Percentiles rank a stretch among this genome's conserved stretches.
phyloP scores from a whole-genome alignment of 345 rosid species.

The Rhizophora apiculata region DNA sequence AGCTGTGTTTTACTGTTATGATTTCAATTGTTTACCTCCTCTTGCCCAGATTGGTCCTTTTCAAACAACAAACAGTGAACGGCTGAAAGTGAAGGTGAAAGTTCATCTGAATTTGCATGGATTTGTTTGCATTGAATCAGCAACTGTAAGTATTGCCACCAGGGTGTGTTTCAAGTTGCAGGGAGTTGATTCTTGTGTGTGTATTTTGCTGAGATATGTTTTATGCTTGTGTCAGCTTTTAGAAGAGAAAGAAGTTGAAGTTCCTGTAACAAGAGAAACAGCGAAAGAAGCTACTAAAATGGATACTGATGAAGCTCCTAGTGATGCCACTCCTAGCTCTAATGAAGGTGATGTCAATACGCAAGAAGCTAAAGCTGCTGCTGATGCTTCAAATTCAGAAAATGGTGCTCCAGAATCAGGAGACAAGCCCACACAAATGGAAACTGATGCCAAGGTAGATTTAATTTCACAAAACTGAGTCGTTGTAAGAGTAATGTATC shows the following conservation, averaged over 20 bases:
- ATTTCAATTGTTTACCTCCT: not conserved
- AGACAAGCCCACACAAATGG: constrained; percentile 80
- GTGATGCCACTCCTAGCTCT: constrained; percentile 44
- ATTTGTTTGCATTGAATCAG: constrained; percentile 66
- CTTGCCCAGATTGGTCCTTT: constrained; percentile 76
- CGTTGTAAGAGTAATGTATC: not conserved
- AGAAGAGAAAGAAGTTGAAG: constrained; percentile 90
- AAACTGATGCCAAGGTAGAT: constrained; percentile 65
- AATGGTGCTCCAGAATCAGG: constrained; percentile 75
- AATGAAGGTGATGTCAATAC: constrained; percentile 66
- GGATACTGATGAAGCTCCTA: constrained; percentile 69
- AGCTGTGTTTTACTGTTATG: too few relatives aligned
- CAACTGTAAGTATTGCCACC: constrained; percentile 48
- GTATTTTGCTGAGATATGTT: not conserved
- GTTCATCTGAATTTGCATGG: constrained; percentile 77
- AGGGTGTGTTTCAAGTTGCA: not conserved
- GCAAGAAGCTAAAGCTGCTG: constrained; percentile 69
- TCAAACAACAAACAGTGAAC: constrained; percentile 54
- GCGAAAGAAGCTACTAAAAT: constrained; percentile 53
- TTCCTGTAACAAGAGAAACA: constrained; percentile 65
- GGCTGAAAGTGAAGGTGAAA: constrained; percentile 74
- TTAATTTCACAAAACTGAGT: constrained; percentile 17
- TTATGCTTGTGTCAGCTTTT: constrained; percentile 52
- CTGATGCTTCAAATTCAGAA: constrained; percentile 52
- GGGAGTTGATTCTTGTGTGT: not conserved